These are phyloP conservation scores for Stygiomarasmius scandens DNA, from an alignment of 1,284 basidiomycete species.

Conservation along the genomic window DNA sequence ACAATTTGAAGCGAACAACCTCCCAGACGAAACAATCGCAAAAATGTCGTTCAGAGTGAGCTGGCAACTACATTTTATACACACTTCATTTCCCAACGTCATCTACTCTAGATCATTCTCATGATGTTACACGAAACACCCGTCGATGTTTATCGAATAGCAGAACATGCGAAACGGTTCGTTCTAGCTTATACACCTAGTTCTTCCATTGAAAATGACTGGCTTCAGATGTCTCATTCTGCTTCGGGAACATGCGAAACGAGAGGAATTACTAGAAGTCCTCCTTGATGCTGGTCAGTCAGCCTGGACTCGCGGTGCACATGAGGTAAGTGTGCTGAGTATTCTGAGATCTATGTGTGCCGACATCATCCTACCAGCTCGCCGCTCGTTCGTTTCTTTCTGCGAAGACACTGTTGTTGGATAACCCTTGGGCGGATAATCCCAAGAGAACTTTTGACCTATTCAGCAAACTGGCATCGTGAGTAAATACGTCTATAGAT, in stretches of 20 bases:
- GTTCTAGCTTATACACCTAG: slow-evolving; percentile 12
- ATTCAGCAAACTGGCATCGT: slow-evolving; percentile 62
- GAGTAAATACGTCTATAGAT: slow-evolving; percentile 31
- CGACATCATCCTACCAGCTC: slow-evolving; percentile 39
- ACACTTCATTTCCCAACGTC: background rate
- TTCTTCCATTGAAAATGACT: slow-evolving; percentile 2
- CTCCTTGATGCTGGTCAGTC: slow-evolving; percentile 70
- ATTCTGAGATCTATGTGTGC: background rate
- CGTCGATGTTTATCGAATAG: slow-evolving; percentile 64
- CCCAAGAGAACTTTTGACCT: slow-evolving; percentile 51
- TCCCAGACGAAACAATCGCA: slow-evolving; percentile 53
- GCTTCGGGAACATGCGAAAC: slow-evolving; percentile 58
- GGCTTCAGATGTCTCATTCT: slow-evolving; percentile 56
- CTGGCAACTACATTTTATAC: slow-evolving; percentile 8
- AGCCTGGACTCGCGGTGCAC: slow-evolving; percentile 68
- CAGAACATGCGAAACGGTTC: slow-evolving; percentile 67
- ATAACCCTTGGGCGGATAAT: slow-evolving; percentile 56
- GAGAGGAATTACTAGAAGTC: slow-evolving; percentile 60
- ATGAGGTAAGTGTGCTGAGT: slow-evolving; percentile 51
- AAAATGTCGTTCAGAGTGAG: slow-evolving; percentile 70
- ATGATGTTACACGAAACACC: slow-evolving; percentile 68
- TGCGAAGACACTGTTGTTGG: slow-evolving; percentile 54
- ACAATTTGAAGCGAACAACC: slow-evolving; percentile 54
- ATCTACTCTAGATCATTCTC: slow-evolving; percentile 56
- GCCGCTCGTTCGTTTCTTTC: slow-evolving; percentile 62